phyloP scores from a whole-genome alignment of 176 grass and related monocot species.

The Typha latifolia region DNA sequence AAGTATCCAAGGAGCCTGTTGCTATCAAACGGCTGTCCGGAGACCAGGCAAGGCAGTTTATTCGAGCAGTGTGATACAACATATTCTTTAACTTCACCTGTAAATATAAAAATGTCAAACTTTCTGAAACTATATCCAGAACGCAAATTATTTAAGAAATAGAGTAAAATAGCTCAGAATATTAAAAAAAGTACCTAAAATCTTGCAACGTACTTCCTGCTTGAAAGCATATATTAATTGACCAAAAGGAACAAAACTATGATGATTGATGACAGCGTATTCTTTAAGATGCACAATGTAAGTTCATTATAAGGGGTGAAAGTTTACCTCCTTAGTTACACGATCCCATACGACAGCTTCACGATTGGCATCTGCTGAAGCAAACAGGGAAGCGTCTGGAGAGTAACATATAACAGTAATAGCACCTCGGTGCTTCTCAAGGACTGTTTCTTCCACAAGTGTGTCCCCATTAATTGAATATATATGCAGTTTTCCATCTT shows the following conservation, averaged over 20 bases:
- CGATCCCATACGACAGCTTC: conserved; percentile 97
- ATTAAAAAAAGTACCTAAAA: no score
- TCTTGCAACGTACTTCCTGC: no score
- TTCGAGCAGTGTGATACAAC: conserved; percentile 83
- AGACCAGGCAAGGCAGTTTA: conserved; percentile 88
- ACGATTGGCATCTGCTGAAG: conserved; percentile 80
- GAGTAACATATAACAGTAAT: conserved; percentile 87
- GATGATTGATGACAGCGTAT: not conserved
- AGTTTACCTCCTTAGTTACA: conserved; percentile 63
- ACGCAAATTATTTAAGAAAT: no score
- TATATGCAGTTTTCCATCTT: conserved; percentile 85
- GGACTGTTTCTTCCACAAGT: conserved; percentile 66
- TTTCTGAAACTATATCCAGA: no score
- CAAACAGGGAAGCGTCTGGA: conserved; percentile 91
- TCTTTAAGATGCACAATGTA: no score
- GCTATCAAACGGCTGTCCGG: conserved; percentile 72
- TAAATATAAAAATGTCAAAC: not conserved
- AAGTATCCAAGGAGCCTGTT: conserved; percentile 86
- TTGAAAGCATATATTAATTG: no score
- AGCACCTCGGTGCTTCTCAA: conserved; percentile 87
- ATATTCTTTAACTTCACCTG: conserved; percentile 97
- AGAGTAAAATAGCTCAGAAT: no score
- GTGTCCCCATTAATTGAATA: conserved; percentile 60
- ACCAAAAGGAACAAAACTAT: not conserved
- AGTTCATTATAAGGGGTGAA: not conserved